Conservation (phyloP, 139 green algal species). For the Klebsormidium nitens region DNA sequence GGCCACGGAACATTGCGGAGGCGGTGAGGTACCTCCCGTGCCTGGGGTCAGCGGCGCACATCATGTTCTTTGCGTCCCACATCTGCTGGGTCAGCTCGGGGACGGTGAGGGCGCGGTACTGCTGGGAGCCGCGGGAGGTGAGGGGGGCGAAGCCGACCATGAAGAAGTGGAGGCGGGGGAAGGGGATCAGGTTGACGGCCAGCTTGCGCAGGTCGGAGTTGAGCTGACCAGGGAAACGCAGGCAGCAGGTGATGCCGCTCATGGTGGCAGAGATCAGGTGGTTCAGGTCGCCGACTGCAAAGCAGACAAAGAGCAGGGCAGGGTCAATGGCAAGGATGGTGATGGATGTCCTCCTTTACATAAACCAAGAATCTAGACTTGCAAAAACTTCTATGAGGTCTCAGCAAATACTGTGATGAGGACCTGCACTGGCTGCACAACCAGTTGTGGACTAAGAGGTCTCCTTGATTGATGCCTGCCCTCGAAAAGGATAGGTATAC, state of each 20-base stretch:
- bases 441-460: no score
- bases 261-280: constrained; percentile 99
- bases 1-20: constrained; percentile 90
- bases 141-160: constrained; percentile 97
- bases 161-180: constrained; percentile 99
- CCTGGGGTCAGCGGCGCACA: constrained; percentile 96
- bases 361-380: no score
- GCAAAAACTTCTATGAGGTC: no score
- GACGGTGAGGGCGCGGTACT: constrained; percentile 91
- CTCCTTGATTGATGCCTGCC: no score
- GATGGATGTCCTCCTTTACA: no score
- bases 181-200: constrained; percentile 98
- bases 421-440: no score
- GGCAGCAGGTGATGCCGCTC: constrained; percentile 98
- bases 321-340: background rate
- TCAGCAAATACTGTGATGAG: no score
- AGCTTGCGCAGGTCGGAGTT: constrained; percentile 99
- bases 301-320: constrained; percentile 9
- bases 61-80: constrained; percentile 99
- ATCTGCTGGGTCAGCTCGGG: constrained; percentile 99
- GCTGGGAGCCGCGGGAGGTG: constrained; percentile 90
- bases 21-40: constrained; percentile 97
- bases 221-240: constrained; percentile 98
- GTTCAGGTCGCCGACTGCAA: constrained; percentile 59
- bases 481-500: no score